These are phyloP conservation scores for Didymella pomorum DNA, from an alignment of 2,329 filamentous ascomycete genomes.

Conservation along the genomic window DNA sequence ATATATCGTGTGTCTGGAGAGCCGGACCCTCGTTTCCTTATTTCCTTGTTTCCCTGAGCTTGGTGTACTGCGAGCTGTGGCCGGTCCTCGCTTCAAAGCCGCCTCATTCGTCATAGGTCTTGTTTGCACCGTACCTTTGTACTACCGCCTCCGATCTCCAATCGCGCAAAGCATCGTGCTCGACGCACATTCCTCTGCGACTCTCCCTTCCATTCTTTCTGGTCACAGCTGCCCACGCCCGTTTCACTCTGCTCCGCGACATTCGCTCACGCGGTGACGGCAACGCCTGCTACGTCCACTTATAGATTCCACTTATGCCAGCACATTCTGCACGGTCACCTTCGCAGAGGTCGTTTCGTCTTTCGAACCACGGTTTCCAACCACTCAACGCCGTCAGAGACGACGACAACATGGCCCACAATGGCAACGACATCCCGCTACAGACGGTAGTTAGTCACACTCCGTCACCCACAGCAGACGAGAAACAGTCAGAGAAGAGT, in stretches of 20 bases:
- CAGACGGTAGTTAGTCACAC: conserved; percentile 61
- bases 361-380: conserved; percentile 49
- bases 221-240: conserved; percentile 1
- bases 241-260: conserved; percentile 16
- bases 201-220: conserved; percentile 28
- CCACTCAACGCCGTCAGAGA: conserved; percentile 38
- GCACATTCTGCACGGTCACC: conserved; percentile 31
- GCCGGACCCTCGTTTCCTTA: conserved; percentile 36
- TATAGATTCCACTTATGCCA: conserved; percentile 29
- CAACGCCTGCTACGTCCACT: conserved; percentile 24
- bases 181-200: conserved; percentile 42
- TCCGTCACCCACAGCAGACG: conserved; percentile 46
- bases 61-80: conserved; percentile 27
- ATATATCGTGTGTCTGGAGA: conserved; percentile 25
- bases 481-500: conserved; percentile 50
- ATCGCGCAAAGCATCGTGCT: conserved; percentile 36
- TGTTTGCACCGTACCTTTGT: conserved; percentile 23
- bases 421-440: conserved; percentile 68
- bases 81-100: conserved; percentile 43
- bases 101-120: conserved; percentile 31
- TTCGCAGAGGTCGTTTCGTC: conserved; percentile 46
- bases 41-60: conserved; percentile 26
- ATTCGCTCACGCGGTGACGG: conserved; percentile 24
- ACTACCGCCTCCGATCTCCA: conserved; percentile 23
- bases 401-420: conserved; percentile 53